Conservation (phyloP, 345 rosid species). For the Conringia planisiliqua region DNA sequence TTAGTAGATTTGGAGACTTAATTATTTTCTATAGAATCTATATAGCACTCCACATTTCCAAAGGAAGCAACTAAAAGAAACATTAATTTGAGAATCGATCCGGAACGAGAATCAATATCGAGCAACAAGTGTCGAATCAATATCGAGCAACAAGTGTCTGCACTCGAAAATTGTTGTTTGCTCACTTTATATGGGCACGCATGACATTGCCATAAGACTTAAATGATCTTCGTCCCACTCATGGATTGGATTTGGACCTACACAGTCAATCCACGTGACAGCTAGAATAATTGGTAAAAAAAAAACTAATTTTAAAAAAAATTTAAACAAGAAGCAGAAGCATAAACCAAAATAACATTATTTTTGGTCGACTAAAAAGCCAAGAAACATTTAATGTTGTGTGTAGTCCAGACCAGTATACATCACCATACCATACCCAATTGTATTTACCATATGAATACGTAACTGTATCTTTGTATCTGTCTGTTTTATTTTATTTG, state of each 20-base stretch:
- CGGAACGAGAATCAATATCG: neutral
- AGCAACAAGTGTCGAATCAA: neutral
- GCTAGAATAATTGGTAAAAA: neutral
- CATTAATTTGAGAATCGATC: neutral
- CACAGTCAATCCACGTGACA: neutral
- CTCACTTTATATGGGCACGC: too few species aligned
- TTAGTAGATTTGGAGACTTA: neutral
- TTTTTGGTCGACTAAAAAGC: neutral
- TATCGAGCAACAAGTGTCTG: neutral
- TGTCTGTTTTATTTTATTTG: neutral
- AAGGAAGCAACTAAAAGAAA: neutral
- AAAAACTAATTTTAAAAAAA: neutral
- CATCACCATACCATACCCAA: neutral
- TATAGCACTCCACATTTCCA: too few species aligned
- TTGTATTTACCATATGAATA: neutral
- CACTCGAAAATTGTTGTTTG: neutral
- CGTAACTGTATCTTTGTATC: neutral
- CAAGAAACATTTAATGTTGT: conserved; percentile 17
- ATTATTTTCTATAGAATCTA: neutral
- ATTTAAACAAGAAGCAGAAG: neutral
- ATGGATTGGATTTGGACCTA: neutral
- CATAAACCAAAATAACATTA: conserved; percentile 4
- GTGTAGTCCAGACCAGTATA: neutral
- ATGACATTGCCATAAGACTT: neutral
- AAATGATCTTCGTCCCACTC: neutral